phyloP scores from a whole-genome alignment of 176 grass and related monocot species.

The Ampelocalamus luodianensis region DNA sequence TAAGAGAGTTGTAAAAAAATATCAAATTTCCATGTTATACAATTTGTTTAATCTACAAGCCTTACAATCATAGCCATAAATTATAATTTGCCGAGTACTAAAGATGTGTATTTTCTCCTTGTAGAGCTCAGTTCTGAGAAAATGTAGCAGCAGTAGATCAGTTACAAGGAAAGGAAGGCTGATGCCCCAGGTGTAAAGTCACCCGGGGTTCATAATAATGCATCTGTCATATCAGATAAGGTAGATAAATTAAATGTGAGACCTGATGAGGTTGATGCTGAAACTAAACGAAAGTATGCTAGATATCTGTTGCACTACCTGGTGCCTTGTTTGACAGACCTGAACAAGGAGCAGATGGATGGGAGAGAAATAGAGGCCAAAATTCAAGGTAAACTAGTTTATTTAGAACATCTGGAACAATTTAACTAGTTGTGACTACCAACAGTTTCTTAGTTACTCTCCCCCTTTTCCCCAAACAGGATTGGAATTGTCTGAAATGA shows the following conservation, averaged over 20 bases:
- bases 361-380: conserved; percentile 65
- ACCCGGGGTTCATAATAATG: background rate
- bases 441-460: conserved; percentile 25
- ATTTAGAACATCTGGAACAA: conserved; percentile 22
- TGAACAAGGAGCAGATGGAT: conserved; percentile 59
- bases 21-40: background rate
- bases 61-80: conserved; percentile 5
- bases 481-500: conserved; percentile 45
- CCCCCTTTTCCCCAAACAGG: conserved; percentile 38
- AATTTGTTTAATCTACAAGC: background rate
- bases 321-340: conserved; percentile 55
- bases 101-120: background rate
- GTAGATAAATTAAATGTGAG: conserved; percentile 17
- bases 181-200: conserved; percentile 13
- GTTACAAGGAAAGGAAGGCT: conserved; percentile 7
- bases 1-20: background rate
- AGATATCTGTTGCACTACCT: conserved; percentile 65
- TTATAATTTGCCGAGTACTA: background rate
- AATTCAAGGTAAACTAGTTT: conserved; percentile 50
- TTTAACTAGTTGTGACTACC: conserved; percentile 18
- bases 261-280: conserved; percentile 22
- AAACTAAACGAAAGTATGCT: conserved; percentile 44
- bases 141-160: conserved; percentile 6
- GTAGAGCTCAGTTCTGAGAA: conserved; percentile 28
- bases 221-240: background rate